phyloP scores from a whole-genome alignment of 768 basidiomycete species.

The Tricholoma hemisulphureum region DNA sequence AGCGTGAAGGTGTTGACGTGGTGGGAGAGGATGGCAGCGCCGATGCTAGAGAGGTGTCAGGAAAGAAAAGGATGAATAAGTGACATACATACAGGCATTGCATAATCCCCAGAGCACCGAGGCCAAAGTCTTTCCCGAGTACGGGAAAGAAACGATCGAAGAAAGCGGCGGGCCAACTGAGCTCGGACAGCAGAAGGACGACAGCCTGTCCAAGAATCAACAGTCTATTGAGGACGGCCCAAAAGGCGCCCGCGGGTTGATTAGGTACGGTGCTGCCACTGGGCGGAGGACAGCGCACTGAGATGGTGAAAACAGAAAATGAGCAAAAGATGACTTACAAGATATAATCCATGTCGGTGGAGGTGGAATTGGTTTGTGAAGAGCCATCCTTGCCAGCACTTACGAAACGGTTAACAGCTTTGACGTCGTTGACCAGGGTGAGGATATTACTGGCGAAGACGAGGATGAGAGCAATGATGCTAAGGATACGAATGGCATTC shows the following conservation, averaged over 20 bases:
- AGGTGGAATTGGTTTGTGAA: slow-evolving; percentile 25
- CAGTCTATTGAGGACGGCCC: slow-evolving; percentile 85
- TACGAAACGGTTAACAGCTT: slow-evolving; percentile 69
- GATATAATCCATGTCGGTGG: slow-evolving; percentile 73
- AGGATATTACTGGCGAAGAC: slow-evolving; percentile 80
- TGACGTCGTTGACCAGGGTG: slow-evolving; percentile 67
- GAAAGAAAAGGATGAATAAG: not conserved
- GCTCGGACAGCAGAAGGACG: slow-evolving; percentile 77
- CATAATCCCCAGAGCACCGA: slow-evolving; percentile 84
- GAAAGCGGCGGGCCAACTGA: slow-evolving; percentile 76
- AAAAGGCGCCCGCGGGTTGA: slow-evolving; percentile 88
- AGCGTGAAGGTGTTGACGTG: slow-evolving; percentile 86
- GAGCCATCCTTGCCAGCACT: slow-evolving; percentile 34
- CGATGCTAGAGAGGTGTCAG: slow-evolving; percentile 43
- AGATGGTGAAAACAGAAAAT: slow-evolving; percentile 3
- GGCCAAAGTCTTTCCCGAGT: slow-evolving; percentile 77
- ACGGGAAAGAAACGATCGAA: slow-evolving; percentile 87
- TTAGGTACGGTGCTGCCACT: slow-evolving; percentile 84
- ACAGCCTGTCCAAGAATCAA: slow-evolving; percentile 85
- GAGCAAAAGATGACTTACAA: slow-evolving; percentile 43
- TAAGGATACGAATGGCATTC: slow-evolving; percentile 74
- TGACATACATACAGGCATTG: slow-evolving; percentile 68
- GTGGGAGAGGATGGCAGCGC: slow-evolving; percentile 71
- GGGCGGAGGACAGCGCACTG: slow-evolving; percentile 1
- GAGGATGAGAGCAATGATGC: slow-evolving; percentile 75